These are phyloP conservation scores for Colletotrichum costaricense DNA, from an alignment of 2,329 filamentous ascomycete genomes.

Conservation along the genomic window DNA sequence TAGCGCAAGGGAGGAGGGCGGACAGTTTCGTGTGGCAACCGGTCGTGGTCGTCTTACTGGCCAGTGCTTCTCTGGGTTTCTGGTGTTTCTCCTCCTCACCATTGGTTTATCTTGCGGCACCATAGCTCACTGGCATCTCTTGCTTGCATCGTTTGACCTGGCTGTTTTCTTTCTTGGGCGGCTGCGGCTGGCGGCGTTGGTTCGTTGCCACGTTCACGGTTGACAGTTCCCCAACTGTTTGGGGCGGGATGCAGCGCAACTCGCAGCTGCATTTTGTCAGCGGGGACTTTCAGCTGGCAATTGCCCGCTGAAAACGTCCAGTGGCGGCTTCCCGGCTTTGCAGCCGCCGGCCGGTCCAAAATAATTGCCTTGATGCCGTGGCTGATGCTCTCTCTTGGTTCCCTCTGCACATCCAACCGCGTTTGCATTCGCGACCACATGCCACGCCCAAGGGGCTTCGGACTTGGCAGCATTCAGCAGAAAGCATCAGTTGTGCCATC, in stretches of 20 bases:
- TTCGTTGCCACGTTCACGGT: background rate
- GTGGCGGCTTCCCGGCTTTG: background rate
- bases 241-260: background rate
- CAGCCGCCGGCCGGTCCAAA: background rate
- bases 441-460: background rate
- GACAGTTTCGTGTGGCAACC: slow-evolving; percentile 30
- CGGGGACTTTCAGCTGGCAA: background rate
- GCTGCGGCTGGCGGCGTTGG: background rate
- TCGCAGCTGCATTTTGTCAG: slow-evolving; percentile 1
- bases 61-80: slow-evolving; percentile 5
- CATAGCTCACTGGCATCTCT: background rate
- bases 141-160: slow-evolving; percentile 13
- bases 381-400: background rate
- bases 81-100: background rate
- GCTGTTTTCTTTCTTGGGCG: background rate
- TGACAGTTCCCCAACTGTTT: background rate
- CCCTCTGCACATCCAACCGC: background rate
- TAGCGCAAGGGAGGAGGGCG: slow-evolving; percentile 4
- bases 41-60: slow-evolving; percentile 24
- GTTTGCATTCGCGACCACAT: background rate
- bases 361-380: background rate
- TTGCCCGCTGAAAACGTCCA: background rate
- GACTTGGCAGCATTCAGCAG: background rate
- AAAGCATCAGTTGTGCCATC: slow-evolving; percentile 20
- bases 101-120: background rate